These are phyloP conservation scores for Globisporangium nunn DNA, from an alignment of 352 stramenopile genomes.

Conservation along the genomic window DNA sequence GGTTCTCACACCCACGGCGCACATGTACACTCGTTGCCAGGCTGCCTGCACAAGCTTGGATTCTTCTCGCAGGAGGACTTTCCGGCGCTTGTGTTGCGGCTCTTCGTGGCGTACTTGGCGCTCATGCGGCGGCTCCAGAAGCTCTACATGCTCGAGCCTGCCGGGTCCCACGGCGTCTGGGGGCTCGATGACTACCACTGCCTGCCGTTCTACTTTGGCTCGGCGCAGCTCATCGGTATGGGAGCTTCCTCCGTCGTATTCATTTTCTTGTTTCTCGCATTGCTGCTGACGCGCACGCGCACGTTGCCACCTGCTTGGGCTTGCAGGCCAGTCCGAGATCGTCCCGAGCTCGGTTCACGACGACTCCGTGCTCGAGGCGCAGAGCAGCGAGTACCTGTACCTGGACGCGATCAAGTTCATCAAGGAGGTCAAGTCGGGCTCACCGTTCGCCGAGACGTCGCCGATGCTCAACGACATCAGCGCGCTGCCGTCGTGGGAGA, in stretches of 20 bases:
- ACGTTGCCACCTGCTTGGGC: not conserved
- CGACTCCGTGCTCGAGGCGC: slow-evolving; percentile 48
- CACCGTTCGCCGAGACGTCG: slow-evolving; percentile 90
- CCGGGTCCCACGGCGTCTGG: slow-evolving; percentile 98
- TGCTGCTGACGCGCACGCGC: too few relatives aligned
- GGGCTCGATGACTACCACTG: slow-evolving; percentile 99
- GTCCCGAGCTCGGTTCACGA: slow-evolving; percentile 71
- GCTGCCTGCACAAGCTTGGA: slow-evolving; percentile 85
- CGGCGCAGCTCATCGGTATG: slow-evolving; percentile 88
- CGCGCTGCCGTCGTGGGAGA: slow-evolving; percentile 84
- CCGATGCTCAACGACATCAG: slow-evolving; percentile 94
- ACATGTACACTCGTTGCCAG: slow-evolving; percentile 18
- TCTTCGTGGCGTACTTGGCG: slow-evolving; percentile 93
- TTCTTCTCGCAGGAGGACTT: slow-evolving; percentile 85
- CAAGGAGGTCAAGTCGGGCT: slow-evolving; percentile 85
- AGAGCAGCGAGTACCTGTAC: slow-evolving; percentile 87
- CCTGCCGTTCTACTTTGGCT: slow-evolving; percentile 97
- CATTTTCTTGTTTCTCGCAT: not conserved
- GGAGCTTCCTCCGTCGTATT: not conserved
- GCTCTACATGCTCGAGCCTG: slow-evolving; percentile 97
- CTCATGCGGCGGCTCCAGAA: slow-evolving; percentile 93
- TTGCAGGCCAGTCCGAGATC: slow-evolving; percentile 56
- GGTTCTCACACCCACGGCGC: too few relatives aligned
- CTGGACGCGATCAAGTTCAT: slow-evolving; percentile 91
- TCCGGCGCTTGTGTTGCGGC: slow-evolving; percentile 78